Percentiles rank a stretch among this genome's conserved stretches.
These are phyloP conservation scores for Solanum gracilifrons DNA, from an alignment of 257 asterid genomes.

Conservation along the genomic window DNA sequence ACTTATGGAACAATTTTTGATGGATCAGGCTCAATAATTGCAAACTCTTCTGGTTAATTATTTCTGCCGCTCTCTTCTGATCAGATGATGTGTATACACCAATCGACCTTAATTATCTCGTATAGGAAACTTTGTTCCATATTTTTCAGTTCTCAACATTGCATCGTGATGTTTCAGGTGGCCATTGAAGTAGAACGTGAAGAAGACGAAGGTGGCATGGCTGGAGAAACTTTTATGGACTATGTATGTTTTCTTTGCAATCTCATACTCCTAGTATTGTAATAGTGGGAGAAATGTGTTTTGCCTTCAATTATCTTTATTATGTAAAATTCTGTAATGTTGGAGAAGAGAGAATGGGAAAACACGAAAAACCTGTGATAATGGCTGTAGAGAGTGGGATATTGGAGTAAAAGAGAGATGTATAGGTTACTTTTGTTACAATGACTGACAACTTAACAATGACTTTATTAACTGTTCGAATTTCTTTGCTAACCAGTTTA, in stretches of 20 bases:
- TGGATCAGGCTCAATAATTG: not conserved
- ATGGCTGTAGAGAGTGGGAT: not conserved
- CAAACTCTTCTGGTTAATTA: not conserved
- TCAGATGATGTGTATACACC: not conserved
- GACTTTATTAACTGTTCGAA: not conserved
- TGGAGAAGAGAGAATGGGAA: not conserved
- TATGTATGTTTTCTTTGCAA: conserved; percentile 39
- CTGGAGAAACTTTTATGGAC: conserved; percentile 89
- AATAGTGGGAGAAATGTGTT: not conserved
- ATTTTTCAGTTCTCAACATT: conserved; percentile 1
- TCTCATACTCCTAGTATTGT: not conserved
- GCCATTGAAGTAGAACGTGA: conserved; percentile 95
- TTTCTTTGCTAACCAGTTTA: not conserved
- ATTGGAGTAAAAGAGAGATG: not conserved
- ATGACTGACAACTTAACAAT: not conserved
- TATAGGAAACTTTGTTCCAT: conserved; percentile 2
- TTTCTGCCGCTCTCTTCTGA: not conserved
- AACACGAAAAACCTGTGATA: not conserved
- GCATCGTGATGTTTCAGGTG: conserved; percentile 36
- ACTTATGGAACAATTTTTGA: not conserved
- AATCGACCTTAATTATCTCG: not conserved
- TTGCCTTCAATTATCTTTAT: not conserved
- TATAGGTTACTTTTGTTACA: not conserved
- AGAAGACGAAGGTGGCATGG: conserved; percentile 98
- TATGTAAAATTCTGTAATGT: not conserved